Conservation (phyloP, 139 green algal genomes). For the Ostreobium quekettii region DNA sequence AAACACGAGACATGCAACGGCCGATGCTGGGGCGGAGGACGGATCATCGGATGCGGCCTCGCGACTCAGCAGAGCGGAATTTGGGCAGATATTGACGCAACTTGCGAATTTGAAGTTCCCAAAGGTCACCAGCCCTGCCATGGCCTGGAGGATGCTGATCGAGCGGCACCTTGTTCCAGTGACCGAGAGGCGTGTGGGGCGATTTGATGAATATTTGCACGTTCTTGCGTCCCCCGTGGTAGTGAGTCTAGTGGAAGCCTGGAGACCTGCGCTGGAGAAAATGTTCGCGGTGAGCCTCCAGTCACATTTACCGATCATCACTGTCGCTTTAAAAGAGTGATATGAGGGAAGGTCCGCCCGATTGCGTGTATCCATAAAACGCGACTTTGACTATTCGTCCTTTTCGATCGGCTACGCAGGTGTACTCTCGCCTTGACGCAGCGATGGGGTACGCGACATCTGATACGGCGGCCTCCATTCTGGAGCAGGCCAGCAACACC, state of each 20-base stretch:
- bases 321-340: too few relatives aligned
- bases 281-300: slow-evolving; percentile 7
- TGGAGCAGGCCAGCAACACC: not conserved
- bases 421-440: not conserved
- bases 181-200: slow-evolving; percentile 25
- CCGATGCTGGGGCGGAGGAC: too few relatives aligned
- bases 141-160: slow-evolving; percentile 41
- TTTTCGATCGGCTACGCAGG: not conserved
- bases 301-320: too few relatives aligned
- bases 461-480: not conserved
- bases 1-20: too few relatives aligned
- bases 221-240: slow-evolving; percentile 19
- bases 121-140: slow-evolving; percentile 34
- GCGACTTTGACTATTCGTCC: not conserved
- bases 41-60: too few relatives aligned
- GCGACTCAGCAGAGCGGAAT: slow-evolving; percentile 9
- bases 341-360: too few relatives aligned
- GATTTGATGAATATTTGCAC: slow-evolving; percentile 18
- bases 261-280: slow-evolving; percentile 15
- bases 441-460: not conserved
- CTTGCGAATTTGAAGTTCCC: slow-evolving; percentile 34
- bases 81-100: slow-evolving; percentile 12
- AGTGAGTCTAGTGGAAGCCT: slow-evolving; percentile 13
- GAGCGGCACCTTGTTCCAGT: slow-evolving; percentile 42
- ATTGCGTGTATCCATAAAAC: too few relatives aligned